These are phyloP conservation scores for Diutina scorzettiae DNA, from an alignment of 1,139 yeast species.

Conservation along the genomic window DNA sequence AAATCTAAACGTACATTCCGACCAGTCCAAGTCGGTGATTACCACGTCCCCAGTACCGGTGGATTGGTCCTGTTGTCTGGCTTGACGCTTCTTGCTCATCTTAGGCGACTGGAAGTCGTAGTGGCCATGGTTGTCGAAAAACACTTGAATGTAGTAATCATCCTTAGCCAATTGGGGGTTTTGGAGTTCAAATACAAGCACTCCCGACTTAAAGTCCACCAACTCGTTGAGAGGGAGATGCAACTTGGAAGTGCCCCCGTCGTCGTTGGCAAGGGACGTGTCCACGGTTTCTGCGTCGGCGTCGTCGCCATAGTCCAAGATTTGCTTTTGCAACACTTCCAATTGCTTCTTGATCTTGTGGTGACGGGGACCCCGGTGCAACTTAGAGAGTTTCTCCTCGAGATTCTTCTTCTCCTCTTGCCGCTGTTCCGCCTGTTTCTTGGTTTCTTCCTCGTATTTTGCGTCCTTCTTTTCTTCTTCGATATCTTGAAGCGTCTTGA, in stretches of 20 bases:
- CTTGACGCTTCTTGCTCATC: constrained; percentile 14
- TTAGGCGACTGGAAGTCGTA: constrained; percentile 45
- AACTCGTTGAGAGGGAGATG: constrained; percentile 55
- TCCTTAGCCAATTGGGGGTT: constrained; percentile 44
- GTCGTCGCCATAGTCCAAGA: constrained; percentile 18
- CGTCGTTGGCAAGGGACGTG: constrained; percentile 24
- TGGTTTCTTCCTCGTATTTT: background rate
- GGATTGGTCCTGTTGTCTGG: constrained; percentile 22
- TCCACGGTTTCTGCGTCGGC: constrained; percentile 17
- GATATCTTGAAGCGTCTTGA: constrained; percentile 63
- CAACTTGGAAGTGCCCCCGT: constrained; percentile 28
- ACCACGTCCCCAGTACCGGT: constrained; percentile 55
- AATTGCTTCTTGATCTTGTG: constrained; percentile 16
- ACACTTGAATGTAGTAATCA: constrained; percentile 55
- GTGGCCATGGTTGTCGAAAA: constrained; percentile 63
- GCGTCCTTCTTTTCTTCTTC: constrained; percentile 31
- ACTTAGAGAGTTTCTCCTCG: constrained; percentile 12
- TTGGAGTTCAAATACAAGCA: constrained; percentile 53
- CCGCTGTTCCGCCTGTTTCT: constrained; percentile 14
- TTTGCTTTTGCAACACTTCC: constrained; percentile 15
- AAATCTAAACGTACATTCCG: constrained; percentile 51
- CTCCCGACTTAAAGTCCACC: constrained; percentile 57
- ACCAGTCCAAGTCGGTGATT: constrained; percentile 67
- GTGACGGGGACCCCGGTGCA: constrained; percentile 4
- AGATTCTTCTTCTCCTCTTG: constrained; percentile 15